Evolutionary conservation across 768 basidiomycete genomes (phyloP).

Genomic region (Termitomyces sp.): DNA sequence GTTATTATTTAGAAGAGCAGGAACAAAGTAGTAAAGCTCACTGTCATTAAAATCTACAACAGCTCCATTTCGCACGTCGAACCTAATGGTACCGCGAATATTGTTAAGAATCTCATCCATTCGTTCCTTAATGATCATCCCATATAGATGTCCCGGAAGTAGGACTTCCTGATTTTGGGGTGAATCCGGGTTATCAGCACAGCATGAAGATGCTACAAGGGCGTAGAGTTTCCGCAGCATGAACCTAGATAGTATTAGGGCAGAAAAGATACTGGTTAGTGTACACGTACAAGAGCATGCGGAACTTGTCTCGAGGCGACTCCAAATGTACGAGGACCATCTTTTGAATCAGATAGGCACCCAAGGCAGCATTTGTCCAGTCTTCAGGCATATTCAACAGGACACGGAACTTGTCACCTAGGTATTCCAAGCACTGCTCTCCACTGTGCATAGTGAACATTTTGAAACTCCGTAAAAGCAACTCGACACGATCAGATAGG

Average conservation of each 20-base stretch:
- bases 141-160: conserved; percentile 86
- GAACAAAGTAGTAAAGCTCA: conserved; percentile 30
- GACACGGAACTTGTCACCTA: conserved; percentile 95
- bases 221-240: conserved; percentile 96
- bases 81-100: conserved; percentile 60
- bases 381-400: conserved; percentile 90
- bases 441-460: conserved; percentile 84
- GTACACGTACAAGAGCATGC: conserved; percentile 78
- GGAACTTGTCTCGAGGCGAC: conserved; percentile 87
- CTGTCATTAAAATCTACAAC: conserved; percentile 87
- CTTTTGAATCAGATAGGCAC: conserved; percentile 77
- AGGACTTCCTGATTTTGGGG: conserved; percentile 98
- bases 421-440: conserved; percentile 87
- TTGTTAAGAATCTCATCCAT: conserved; percentile 83
- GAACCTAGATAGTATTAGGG: conserved; percentile 49
- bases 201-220: conserved; percentile 83
- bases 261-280: not conserved
- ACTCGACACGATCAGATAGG: conserved; percentile 93
- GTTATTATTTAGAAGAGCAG: not conserved
- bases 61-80: conserved; percentile 73
- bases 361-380: conserved; percentile 79
- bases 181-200: conserved; percentile 96
- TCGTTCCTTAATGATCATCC: conserved; percentile 97
- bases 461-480: conserved; percentile 93
- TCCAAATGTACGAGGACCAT: conserved; percentile 88